phyloP scores from a whole-genome alignment of 2,329 filamentous ascomycete genomes.

The Fusarium pseudograminearum region DNA sequence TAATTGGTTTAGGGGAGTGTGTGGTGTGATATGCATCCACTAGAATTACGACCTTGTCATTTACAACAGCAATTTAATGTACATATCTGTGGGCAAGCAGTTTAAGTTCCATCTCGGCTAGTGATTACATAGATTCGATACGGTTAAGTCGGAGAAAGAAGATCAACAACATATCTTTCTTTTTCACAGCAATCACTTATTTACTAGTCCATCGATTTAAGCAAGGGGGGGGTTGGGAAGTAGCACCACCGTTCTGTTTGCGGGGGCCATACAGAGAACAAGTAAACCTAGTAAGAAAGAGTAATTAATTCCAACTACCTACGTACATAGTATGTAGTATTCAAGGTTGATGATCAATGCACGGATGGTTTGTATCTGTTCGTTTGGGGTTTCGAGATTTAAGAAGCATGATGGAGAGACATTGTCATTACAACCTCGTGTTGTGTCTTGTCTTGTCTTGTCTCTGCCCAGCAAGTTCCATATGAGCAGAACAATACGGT shows the following conservation, averaged over 20 bases:
- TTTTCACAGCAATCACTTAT: background rate
- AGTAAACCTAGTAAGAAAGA: background rate
- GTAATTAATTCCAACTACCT: background rate
- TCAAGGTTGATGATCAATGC: slow-evolving; percentile 33
- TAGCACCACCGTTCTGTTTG: slow-evolving; percentile 14
- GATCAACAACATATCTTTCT: slow-evolving; percentile 1
- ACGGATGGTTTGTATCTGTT: slow-evolving; percentile 12
- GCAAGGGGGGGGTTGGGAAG: slow-evolving; percentile 4
- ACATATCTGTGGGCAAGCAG: background rate
- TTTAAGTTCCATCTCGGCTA: slow-evolving; percentile 24
- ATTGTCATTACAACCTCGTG: background rate
- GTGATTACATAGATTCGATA: slow-evolving; percentile 17
- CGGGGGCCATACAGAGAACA: slow-evolving; percentile 2
- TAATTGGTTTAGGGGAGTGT: slow-evolving; percentile 5
- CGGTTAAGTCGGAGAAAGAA: slow-evolving; percentile 11
- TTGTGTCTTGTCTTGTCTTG: background rate
- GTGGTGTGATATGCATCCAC: slow-evolving; percentile 6
- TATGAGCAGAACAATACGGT: background rate
- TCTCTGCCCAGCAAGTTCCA: background rate
- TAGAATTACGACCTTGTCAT: slow-evolving; percentile 21
- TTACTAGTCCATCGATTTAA: background rate
- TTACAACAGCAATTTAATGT: slow-evolving; percentile 3
- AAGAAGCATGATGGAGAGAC: background rate
- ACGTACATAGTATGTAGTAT: slow-evolving; percentile 7
- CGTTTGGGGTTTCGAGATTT: background rate